Base-by-base conservation (phyloP, 1,284 basidiomycete genomes). In the Inonotus hispidus region DNA sequence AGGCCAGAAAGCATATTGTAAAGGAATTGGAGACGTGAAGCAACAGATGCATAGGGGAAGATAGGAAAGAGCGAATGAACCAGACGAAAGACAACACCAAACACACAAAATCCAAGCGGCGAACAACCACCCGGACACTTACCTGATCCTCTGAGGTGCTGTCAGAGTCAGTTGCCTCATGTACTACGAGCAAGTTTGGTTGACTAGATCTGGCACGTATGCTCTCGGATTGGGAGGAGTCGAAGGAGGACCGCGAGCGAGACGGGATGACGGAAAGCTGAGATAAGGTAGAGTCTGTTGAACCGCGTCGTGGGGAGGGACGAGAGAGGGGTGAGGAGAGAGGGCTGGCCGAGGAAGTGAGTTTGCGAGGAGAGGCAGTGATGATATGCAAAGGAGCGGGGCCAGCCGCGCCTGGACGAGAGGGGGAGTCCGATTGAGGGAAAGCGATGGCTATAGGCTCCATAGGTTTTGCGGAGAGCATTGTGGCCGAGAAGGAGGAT, bases 381-480 rank as follows among this genome's bases (percentile, higher is more conserved):
- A 60, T 50, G 32, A 60, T 56, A 64, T 47, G 62, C 52, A 52
- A 35, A 62, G 59, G 52, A 61, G 29, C 37, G 56, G 43, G 37
- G 56, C 53, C n/a, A 56, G 63, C 57, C 41, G 66, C 61, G 66
- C 67, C 57, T 69, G 67, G 25, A 60, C 59, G 65, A 62, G 46
- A 53, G 43, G 39, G 55, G 32, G 16, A 29, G 56, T 16, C n/a
- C 41, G 41, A 11, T 27, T 10, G 52, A 14, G 61, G 61, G 69
- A 64, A 60, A 39, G 67, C 41, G 66, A 73, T 49, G 60, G 67
- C 62, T 59, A 75, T 61, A 32, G 71, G 71, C 37, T 74, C 71
- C 71, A 79, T 74, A 45, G 78, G 74, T 38, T 68, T 71, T 27
- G 77, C 71, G 23, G 79, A 80, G 61, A 81, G 72, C 79, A 81